Evolutionary conservation across 768 basidiomycete genomes (phyloP), one percentile per base, ranked within the genome.

Genomic region (Suillus alpinus): DNA sequence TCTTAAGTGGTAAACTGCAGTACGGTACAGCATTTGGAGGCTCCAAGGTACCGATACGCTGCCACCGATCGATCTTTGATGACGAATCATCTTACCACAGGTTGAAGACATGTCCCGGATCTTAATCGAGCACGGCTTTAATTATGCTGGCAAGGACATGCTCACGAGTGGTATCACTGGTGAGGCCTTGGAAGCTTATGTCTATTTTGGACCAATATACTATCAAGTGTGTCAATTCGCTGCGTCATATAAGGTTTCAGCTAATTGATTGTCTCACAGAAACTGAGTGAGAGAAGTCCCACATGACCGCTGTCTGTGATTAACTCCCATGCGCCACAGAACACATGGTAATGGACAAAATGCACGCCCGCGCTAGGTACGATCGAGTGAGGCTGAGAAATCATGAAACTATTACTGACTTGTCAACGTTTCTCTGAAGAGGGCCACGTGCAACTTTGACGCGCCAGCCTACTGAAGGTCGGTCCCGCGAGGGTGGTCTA

Each of bases 331-430:
- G 26, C 61, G 26, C 41, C 55, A 43, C 66, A 91, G 88, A 95
- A 80, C 95, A 96, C 78, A 98, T 98, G 96, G 96, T 98, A 56
- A 91, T 98, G 89, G 97, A 99, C 82, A 99, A 99, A 81, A 99
- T 99, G 97, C 97, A 99, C 68, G 97, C 97, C 65, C 89, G 97
- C 60, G 95, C 97, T 56, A 89, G 94, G 93, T 89, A 73, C 67
- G 81, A 68, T 56, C 58, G 56, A 40, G 31, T 29, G 43, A 36
- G 56, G 49, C 57, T 61, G 64, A 66, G 56, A 57, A 65, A 62
- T 57, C 44, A 32, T 57, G 55, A 29, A 29, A 37, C 31, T 34
- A 32, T 63, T 46, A 63, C 65, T 61, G 59, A 66, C 56, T 14
- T 64, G 43, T 26, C 40, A 26, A 16, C n/a, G 34, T 26, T 29